Conservation (phyloP, 192 early-diverging fungal genomes). For the Backusella mclennaniae region DNA sequence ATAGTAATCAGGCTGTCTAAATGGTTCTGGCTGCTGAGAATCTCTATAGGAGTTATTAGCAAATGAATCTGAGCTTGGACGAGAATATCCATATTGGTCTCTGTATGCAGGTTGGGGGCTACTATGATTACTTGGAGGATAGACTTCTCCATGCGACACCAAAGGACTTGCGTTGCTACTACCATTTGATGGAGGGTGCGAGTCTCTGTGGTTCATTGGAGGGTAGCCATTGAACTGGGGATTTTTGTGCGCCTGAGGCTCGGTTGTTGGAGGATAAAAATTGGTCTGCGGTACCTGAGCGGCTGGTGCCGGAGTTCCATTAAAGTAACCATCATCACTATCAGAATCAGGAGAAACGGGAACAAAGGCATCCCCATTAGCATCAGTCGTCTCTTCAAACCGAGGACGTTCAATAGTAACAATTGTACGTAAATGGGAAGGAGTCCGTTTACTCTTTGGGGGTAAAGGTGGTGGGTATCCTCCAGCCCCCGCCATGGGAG, state of each 20-base stretch:
- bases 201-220: neutral
- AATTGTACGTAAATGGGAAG: conserved; percentile 7
- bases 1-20: neutral
- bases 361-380: neutral
- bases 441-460: neutral
- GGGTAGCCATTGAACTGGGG: neutral
- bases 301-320: neutral
- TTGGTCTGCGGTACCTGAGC: conserved; percentile 3
- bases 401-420: conserved; percentile 7
- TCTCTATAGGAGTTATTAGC: neutral
- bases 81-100: neutral
- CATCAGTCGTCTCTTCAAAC: neutral
- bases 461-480: neutral
- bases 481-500: neutral
- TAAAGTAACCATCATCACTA: conserved; percentile 10
- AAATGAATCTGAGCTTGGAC: neutral
- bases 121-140: neutral
- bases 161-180: neutral
- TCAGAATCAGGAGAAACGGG: conserved; percentile 14
- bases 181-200: neutral
- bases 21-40: neutral
- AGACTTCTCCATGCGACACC: neutral
- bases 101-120: neutral
- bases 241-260: neutral
- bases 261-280: neutral